Conservation (phyloP, 805 yeast genomes). For the Metschnikowia lachancei region DNA sequence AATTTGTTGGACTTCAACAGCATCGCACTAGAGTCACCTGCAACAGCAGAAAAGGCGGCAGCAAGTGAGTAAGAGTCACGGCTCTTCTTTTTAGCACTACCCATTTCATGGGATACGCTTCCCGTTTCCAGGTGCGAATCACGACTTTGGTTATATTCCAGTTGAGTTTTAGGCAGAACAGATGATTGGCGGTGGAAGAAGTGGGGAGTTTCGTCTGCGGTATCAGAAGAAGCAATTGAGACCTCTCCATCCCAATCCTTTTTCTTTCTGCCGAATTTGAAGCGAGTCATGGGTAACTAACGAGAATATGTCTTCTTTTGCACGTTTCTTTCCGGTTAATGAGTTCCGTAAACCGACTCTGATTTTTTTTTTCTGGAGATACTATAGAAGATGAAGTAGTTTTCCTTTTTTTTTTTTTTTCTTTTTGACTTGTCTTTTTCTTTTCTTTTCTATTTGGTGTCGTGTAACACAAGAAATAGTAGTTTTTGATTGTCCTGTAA, state of each 20-base stretch:
- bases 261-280: constrained; percentile 53
- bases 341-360: no score
- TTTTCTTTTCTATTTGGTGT: no score
- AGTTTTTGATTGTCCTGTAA: no score
- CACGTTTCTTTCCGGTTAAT: no score
- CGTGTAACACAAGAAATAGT: no score
- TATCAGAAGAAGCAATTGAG: constrained; percentile 15
- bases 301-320: no score
- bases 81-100: background rate
- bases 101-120: background rate
- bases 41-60: background rate
- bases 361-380: no score
- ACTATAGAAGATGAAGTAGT: no score
- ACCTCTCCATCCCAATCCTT: constrained; percentile 28
- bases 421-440: no score
- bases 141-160: background rate
- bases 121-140: background rate
- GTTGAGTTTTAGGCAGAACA: constrained; percentile 11
- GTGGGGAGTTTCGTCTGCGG: constrained; percentile 8
- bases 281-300: constrained; percentile 46
- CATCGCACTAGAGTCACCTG: no score
- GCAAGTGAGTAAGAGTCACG: background rate
- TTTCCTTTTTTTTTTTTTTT: no score
- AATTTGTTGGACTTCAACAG: no score
- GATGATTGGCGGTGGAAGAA: constrained; percentile 19